Base-by-base conservation (phyloP, 176 grass and related monocot species). In the Cocos nucifera region DNA sequence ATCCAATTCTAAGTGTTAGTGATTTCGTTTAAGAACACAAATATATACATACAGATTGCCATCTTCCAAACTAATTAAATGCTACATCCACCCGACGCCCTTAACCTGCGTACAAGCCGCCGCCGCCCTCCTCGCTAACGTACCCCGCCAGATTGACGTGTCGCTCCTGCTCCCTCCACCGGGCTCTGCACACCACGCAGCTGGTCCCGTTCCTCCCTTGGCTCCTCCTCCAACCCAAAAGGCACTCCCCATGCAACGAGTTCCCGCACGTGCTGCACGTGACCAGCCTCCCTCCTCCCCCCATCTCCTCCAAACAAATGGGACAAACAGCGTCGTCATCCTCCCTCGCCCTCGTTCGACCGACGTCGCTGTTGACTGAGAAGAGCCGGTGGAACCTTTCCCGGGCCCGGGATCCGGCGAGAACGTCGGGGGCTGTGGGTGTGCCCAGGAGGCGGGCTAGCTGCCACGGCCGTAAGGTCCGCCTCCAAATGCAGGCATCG, bases 261-360 rank as follows among this genome's bases (percentile, higher is more conserved):
- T 98, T 98, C 29, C 84, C 76, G 69, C 93, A 98, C 12, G 81
- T 78, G 26, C 70, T 62, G 77, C 93, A 98, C 23, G 75, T 88
- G 65, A 74, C 69, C 49, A 88, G 19, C 73, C 20, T 65, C 51
- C 14, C 20, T 15, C 17, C 74, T 6, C 35, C 21, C 4, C 30
- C 49, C 78, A 95, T 83, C n/a, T 87, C 86, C 69, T 96, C 91
- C 21, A 96, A 88, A 76, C 91, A 96, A 19, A 96, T 80, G 0
- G 91, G 91, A 72, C 91, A 96, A 0, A 74, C 29, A 0, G 22
- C 25, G 10, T 26, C 49, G 4, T 7, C 50, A 17, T 62, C 58
- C 48, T 49, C 48, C 0, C 32, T 1, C 51, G 6, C 32, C 32
- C 32, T 39, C 8, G 32, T 10, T 57, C 30, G 2, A 59, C 19